Base-by-base conservation (phyloP, 73 alveolate genomes). In the Paramecium tetraurelia region DNA sequence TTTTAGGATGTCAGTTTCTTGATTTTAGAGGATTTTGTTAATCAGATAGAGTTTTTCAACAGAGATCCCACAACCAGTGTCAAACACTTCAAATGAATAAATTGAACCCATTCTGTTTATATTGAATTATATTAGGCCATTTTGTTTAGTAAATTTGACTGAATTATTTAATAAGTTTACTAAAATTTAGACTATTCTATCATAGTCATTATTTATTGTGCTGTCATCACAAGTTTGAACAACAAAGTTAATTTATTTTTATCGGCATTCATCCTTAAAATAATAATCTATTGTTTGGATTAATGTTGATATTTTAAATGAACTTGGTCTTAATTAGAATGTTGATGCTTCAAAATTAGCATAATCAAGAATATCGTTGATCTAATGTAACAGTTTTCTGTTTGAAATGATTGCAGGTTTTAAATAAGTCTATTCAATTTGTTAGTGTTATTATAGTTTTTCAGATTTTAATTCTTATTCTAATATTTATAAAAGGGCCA, bases 291-390 rank as follows among this genome's bases (percentile, higher is more conserved):
- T 48, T 12, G 24, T 14, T 38, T 21, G 12, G 2, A 20, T 41
- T 44, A 80, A 16, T 5, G 46, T 24, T 24, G 70, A 43, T 11
- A 80, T 21, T 48, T 80, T 80, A 44, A 80, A 80, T 24, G 14
- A 48, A 8, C 18, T 11, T 12, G 41, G 38, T 22, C 57, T 40
- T 12, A 43, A 71, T 89, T 89, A 36, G 48, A 89, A 89, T 29
- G 53, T 36, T 5, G 44, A 50, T 8, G 90, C 43, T 50, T 89
- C 92, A 35, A 89, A 70, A 44, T 69, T 33, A 18, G 76, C 94
- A 89, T 58, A 89, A 89, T 89, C 94, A 36, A 89, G 58, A 5
- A 89, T 89, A 29, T 89, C 94, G 72, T 89, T 89, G 0, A 89
- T 89, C 31, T 89, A 38, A 33, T 89, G 70, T 71, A 89, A 24